Evolutionary conservation across 2,329 filamentous ascomycete genomes (phyloP), one percentile per base, ranked within the genome.

Genomic region (Penicillium sp.): DNA sequence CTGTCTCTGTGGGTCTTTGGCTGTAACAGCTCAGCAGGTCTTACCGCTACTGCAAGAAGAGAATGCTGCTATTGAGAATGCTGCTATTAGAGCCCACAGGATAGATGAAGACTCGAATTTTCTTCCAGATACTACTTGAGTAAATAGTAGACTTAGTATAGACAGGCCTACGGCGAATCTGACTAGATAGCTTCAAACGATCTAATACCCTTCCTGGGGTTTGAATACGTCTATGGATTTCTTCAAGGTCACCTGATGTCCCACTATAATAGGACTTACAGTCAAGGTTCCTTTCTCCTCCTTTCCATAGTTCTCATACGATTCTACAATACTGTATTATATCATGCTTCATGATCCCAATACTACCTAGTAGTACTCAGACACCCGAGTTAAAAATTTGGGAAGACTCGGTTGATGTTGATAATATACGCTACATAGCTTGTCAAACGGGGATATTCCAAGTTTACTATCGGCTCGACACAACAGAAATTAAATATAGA

Each of bases 371-470:
- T 26, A 39, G 15, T 17, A 26, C 3, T n/a, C 8, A 12, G 1
- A n/a, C 2, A 6, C 15, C 5, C 6, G 3, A 2, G 9, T 15
- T 10, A 10, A 38, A n/a, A 0, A 1, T 2, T 22, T 2, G 5
- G 7, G 2, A 8, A n/a, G 5, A 19, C 15, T 22, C 8, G 4
- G 8, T 9, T n/a, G 8, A 7, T 24, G 15, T 17, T 26, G 22
- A 39, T 12, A 4, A 39, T 26, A 24, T n/a, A 39, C 3, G 15
- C 19, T 24, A 10, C 24, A 9, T 8, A 9, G 8, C 13, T 38
- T 38, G 35, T 15, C 21, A 24, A 24, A 7, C 24, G 13, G 8
- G 21, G 37, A 24, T n/a, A 1, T 39, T 24, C 22, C 22, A 8
- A 7, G 22, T 24, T 26, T n/a, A 12, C 5, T 15, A 39, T 12